These are phyloP conservation scores for Lupinus albus DNA, from an alignment of 306 rosid genomes.

Conservation along the genomic window DNA sequence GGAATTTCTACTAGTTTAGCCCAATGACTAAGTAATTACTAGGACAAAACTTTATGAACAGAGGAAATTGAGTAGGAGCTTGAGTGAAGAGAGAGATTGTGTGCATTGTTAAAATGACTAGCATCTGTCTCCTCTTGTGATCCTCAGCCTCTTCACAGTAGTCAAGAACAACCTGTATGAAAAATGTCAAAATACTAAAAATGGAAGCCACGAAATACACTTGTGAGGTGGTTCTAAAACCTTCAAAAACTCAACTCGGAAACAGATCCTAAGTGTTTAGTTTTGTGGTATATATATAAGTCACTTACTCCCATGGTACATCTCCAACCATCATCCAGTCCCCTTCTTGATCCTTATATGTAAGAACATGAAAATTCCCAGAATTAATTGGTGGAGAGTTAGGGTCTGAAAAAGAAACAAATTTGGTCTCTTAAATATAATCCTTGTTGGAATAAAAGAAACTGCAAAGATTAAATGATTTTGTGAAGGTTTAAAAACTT, in stretches of 20 bases:
- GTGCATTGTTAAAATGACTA: constrained; percentile 38
- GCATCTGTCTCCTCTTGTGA: constrained; percentile 64
- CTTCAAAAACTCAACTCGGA: too few relatives aligned
- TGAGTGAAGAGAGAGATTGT: constrained; percentile 18
- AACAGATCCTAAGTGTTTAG: too few relatives aligned
- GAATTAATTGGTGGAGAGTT: constrained; percentile 40
- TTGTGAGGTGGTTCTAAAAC: too few relatives aligned
- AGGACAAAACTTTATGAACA: constrained; percentile 47
- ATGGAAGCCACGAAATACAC: too few relatives aligned
- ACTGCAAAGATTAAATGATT: constrained; percentile 3
- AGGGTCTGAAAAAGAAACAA: constrained; percentile 41
- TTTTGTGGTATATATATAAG: background rate
- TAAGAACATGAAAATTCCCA: constrained; percentile 48
- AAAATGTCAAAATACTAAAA: constrained; percentile 25
- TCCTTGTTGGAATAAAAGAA: background rate
- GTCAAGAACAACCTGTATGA: constrained; percentile 56
- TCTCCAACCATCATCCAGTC: constrained; percentile 73
- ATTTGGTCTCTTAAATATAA: background rate
- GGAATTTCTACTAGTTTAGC: constrained; percentile 31
- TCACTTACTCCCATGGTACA: constrained; percentile 66
- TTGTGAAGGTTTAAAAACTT: constrained; percentile 35
- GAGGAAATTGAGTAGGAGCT: constrained; percentile 41
- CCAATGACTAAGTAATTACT: constrained; percentile 33
- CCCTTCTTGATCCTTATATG: constrained; percentile 61
- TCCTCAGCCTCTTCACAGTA: constrained; percentile 61